phyloP scores from a whole-genome alignment of 495 filamentous ascomycete species.

The Aspergillus coremiiformis region DNA sequence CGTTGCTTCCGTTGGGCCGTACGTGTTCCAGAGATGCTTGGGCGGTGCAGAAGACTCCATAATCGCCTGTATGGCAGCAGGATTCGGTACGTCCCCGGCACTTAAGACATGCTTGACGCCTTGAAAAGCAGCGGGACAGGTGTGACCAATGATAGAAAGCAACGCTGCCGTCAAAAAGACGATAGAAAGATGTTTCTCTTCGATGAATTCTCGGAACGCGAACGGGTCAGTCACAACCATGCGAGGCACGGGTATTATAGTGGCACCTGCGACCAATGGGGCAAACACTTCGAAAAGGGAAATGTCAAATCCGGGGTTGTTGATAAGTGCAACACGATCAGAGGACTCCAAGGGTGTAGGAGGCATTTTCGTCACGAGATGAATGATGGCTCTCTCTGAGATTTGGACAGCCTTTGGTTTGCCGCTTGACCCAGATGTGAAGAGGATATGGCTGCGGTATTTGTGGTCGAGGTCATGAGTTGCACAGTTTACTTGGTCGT shows the following conservation, averaged over 20 bases:
- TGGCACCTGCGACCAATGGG: not conserved
- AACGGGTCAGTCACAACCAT: constrained; percentile 7
- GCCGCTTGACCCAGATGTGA: constrained; percentile 4
- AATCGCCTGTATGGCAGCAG: not conserved
- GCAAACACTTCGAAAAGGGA: constrained; percentile 5
- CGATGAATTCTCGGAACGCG: not conserved
- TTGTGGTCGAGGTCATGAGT: not conserved
- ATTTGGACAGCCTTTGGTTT: constrained; percentile 9
- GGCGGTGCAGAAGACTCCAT: not conserved
- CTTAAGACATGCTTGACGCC: constrained; percentile 3
- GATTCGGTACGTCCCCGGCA: constrained; percentile 6
- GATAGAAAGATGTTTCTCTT: not conserved
- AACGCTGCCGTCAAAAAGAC: constrained; percentile 5
- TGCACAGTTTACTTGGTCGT: not conserved
- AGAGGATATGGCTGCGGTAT: constrained; percentile 8
- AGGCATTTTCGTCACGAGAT: not conserved
- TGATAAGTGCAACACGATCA: constrained; percentile 3
- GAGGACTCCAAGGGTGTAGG: not conserved
- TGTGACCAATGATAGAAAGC: not conserved
- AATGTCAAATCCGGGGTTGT: constrained; percentile 8
- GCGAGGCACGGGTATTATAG: constrained; percentile 4
- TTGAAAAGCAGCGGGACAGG: constrained; percentile 6
- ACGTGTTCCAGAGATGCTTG: constrained; percentile 6
- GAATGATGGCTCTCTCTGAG: constrained; percentile 3
- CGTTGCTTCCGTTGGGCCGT: constrained; percentile 8